phyloP scores from a whole-genome alignment of 2,329 filamentous ascomycete genomes.

The Colletotrichum musae region DNA sequence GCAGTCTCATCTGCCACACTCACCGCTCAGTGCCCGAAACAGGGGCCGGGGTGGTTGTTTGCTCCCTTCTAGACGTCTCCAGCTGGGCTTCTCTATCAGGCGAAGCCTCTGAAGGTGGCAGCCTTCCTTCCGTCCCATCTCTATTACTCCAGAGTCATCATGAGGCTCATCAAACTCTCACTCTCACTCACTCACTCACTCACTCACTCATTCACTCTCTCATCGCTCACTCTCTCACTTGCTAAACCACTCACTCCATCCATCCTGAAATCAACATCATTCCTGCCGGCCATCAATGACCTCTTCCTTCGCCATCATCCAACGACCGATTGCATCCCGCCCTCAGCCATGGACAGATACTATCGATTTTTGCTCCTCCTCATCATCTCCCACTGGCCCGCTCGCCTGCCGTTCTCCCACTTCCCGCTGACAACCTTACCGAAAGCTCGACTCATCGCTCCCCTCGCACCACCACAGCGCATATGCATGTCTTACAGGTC shows the following conservation, averaged over 20 bases:
- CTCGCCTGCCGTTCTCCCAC: constrained; percentile 5
- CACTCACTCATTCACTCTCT: too few species aligned
- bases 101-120: too few species aligned
- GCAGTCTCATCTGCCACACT: constrained; percentile 12
- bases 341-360: constrained; percentile 1
- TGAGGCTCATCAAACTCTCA: neutral
- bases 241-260: too few species aligned
- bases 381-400: neutral
- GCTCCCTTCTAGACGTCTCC: neutral
- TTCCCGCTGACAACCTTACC: neutral
- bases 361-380: constrained; percentile 12
- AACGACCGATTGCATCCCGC: constrained; percentile 7
- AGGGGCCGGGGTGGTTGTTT: constrained; percentile 4
- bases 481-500: constrained; percentile 29
- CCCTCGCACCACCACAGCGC: constrained; percentile 3
- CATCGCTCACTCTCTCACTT: too few species aligned
- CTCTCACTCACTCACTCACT: too few species aligned
- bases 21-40: constrained; percentile 20
- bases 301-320: neutral
- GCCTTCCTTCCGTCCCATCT: neutral
- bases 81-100: too few species aligned
- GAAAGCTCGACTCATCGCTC: neutral
- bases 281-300: neutral
- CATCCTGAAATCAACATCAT: too few species aligned
- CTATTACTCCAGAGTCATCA: neutral